A percentile compares a stretch with the other conserved stretches of the same genome.
phyloP scores from a whole-genome alignment of 805 yeast genomes.

The Pichia manshurica region DNA sequence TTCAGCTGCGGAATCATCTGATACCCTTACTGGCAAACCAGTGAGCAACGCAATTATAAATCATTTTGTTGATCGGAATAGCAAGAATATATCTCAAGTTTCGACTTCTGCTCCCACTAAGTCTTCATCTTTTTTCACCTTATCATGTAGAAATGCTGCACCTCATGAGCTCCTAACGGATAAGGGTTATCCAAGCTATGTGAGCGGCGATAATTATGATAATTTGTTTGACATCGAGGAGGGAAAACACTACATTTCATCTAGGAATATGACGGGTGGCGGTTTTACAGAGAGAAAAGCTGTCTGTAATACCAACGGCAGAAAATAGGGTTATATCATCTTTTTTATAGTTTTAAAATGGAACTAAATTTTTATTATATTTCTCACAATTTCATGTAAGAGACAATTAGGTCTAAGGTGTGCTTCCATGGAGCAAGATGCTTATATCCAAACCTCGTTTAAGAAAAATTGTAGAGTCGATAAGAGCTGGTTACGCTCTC shows the following conservation, averaged over 20 bases:
- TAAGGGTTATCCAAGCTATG: conserved; percentile 7
- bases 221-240: conserved; percentile 17
- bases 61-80: conserved; percentile 13
- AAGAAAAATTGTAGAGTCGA: too few species aligned
- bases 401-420: too few species aligned
- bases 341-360: too few species aligned
- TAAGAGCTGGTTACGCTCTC: too few species aligned
- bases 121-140: conserved; percentile 15
- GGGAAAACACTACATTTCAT: background rate
- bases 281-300: background rate
- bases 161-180: conserved; percentile 8
- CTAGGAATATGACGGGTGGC: background rate
- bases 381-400: too few species aligned
- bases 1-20: conserved; percentile 14
- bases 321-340: too few species aligned
- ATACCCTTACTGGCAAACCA: background rate
- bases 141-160: conserved; percentile 27
- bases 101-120: conserved; percentile 35
- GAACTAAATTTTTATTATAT: too few species aligned
- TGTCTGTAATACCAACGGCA: too few species aligned
- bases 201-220: conserved; percentile 3
- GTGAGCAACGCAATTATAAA: background rate
- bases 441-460: too few species aligned
- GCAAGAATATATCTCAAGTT: conserved; percentile 20
- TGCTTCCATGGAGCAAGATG: too few species aligned